Evolutionary conservation across 2,329 filamentous ascomycete genomes (phyloP).

Genomic region (Fusarium nygamai): DNA sequence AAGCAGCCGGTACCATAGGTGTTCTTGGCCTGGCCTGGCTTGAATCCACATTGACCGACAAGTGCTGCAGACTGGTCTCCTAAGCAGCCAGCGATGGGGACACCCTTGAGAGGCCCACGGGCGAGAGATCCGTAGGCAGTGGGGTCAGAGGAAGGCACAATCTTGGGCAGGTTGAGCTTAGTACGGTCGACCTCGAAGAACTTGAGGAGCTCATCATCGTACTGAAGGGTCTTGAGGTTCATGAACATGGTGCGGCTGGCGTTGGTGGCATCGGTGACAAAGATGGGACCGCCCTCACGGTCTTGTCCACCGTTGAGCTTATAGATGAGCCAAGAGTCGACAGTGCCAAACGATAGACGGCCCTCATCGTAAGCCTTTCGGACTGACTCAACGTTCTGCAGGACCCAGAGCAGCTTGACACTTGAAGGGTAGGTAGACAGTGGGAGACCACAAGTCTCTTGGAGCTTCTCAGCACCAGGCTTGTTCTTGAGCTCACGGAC

Average conservation of each 20-base stretch:
- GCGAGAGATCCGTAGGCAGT: conserved; percentile 76
- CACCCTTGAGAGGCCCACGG: conserved; percentile 72
- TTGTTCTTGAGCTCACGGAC: conserved; percentile 79
- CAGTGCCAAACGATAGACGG: conserved; percentile 83
- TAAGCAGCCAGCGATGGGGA: conserved; percentile 82
- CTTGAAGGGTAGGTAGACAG: conserved; percentile 90
- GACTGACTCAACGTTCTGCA: conserved; percentile 75
- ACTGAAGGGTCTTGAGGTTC: conserved; percentile 82
- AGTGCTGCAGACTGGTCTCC: conserved; percentile 89
- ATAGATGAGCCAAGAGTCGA: conserved; percentile 90
- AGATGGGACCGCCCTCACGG: conserved; percentile 64
- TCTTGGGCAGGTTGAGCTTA: conserved; percentile 82
- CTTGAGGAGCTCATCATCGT: conserved; percentile 78
- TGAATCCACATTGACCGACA: conserved; percentile 87
- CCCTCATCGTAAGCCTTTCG: conserved; percentile 79
- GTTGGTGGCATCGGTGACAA: conserved; percentile 88
- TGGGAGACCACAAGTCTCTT: conserved; percentile 79
- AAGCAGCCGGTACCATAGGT: conserved; percentile 93
- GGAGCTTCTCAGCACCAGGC: conserved; percentile 74
- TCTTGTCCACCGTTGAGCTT: conserved; percentile 79
- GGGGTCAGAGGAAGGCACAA: conserved; percentile 81
- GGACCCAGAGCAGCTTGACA: conserved; percentile 85
- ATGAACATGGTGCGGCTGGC: conserved; percentile 95
- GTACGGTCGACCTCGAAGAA: conserved; percentile 79
- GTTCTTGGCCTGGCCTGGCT: conserved; percentile 85